Percentiles rank a stretch among this genome's conserved stretches.
phyloP scores from a whole-genome alignment of 257 asterid genomes.

The Nicotiana knightiana region DNA sequence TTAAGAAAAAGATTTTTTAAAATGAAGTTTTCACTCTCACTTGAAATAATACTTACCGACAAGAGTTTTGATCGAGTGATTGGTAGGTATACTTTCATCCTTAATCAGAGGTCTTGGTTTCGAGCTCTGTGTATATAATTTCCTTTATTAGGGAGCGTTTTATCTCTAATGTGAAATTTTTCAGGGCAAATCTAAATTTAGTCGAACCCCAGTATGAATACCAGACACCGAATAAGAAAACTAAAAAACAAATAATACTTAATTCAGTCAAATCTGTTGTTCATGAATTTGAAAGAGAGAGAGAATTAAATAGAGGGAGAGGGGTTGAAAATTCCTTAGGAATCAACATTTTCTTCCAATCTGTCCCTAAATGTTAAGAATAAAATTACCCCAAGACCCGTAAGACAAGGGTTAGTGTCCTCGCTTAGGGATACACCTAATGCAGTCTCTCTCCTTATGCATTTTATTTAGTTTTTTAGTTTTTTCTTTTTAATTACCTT shows the following conservation, averaged over 20 bases:
- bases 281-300: constrained; percentile 2
- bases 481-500: constrained; percentile 4
- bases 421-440: constrained; percentile 30
- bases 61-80: too few species aligned
- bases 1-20: background rate
- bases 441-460: constrained; percentile 3
- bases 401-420: constrained; percentile 53
- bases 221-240: too few species aligned
- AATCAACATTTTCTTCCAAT: constrained; percentile 24
- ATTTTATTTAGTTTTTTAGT: constrained; percentile 4
- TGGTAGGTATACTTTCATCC: too few species aligned
- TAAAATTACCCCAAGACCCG: constrained; percentile 23
- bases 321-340: constrained; percentile 11
- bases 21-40: background rate
- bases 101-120: too few species aligned
- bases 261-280: background rate
- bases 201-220: fast-evolving
- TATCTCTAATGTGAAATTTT: too few species aligned
- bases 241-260: too few species aligned
- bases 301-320: background rate
- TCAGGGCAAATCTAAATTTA: too few species aligned
- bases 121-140: too few species aligned
- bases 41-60: background rate
- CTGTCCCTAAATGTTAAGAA: constrained; percentile 33
- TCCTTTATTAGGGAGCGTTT: too few species aligned